Base-by-base conservation (phyloP, 306 rosid species). In the Pyrus betulifolia region DNA sequence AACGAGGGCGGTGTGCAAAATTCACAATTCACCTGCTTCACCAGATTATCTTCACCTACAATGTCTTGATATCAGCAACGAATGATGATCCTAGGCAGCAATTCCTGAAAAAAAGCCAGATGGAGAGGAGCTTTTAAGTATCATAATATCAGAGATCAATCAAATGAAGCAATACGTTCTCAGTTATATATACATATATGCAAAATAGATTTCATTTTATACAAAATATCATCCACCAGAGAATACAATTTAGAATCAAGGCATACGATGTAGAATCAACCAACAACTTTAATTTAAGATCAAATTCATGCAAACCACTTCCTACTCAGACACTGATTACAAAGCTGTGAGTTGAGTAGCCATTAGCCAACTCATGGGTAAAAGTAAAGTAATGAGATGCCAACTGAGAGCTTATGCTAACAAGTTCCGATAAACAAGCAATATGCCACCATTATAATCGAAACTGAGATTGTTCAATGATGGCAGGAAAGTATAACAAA, bases 21-120 rank as follows among this genome's bases (percentile, higher is more conserved):
- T 88, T 89, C 90, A 85, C 89, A 93, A 79, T 86, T 89, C 94
- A 90, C 90, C 90, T 86, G 94, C 94, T 86, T 86, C 91, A 65
- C 80, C 81, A 80, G 84, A 87, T 88, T 81, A 84, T 90, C 89
- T 76, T 81, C 85, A 67, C 92, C 93, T 88, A 90, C 89, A 72
- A 85, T 68, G 85, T 76, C 79, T 79, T 82, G 91, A 83, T 85
- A 80, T 85, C 93, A 82, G 74, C 74, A 74, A 83, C 63, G 81
- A 78, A 82, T 59, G 81, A 78, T 82, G 91, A 77, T 87, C 89
- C 98, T 93, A 89, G 44, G 94, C 83, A 76, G 89, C 84, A 71
- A 90, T 84, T 85, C 96, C 98, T 93, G 91, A 82, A 86, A 38
- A 38, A 38, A 83, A 85, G 45, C 15, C 55, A 49, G 68, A 4